phyloP scores from a whole-genome alignment of 768 basidiomycete species.

The Leccinum aurantiacum region DNA sequence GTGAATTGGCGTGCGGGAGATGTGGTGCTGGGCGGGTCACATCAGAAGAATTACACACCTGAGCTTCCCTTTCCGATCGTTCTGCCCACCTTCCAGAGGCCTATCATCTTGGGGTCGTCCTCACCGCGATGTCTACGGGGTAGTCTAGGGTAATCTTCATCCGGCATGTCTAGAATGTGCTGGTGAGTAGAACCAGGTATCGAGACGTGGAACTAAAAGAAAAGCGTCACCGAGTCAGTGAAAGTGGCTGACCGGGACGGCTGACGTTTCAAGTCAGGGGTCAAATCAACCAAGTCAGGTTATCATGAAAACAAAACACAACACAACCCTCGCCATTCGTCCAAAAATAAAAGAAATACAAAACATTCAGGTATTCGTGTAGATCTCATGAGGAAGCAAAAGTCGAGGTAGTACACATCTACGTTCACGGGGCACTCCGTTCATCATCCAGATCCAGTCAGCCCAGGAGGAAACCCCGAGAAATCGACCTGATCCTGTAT shows the following conservation, averaged over 20 bases:
- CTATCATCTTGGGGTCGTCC: constrained; percentile 66
- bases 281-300: constrained; percentile 9
- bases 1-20: background rate
- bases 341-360: background rate
- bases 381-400: constrained; percentile 23
- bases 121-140: constrained; percentile 30
- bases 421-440: constrained; percentile 10
- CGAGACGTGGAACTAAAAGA: background rate
- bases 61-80: constrained; percentile 82
- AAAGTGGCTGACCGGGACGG: constrained; percentile 24
- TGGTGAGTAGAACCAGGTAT: constrained; percentile 6
- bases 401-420: constrained; percentile 14
- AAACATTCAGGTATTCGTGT: constrained; percentile 14
- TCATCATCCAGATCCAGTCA: constrained; percentile 49
- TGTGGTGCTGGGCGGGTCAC: background rate
- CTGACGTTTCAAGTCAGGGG: constrained; percentile 21
- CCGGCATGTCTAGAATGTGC: constrained; percentile 26
- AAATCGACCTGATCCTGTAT: constrained; percentile 96
- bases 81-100: constrained; percentile 80
- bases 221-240: background rate
- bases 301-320: constrained; percentile 11
- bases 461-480: constrained; percentile 76
- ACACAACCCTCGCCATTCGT: background rate
- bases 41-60: constrained; percentile 42
- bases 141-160: constrained; percentile 31